phyloP scores from a whole-genome alignment of 495 filamentous ascomycete genomes.

The Tuber magnatum region DNA sequence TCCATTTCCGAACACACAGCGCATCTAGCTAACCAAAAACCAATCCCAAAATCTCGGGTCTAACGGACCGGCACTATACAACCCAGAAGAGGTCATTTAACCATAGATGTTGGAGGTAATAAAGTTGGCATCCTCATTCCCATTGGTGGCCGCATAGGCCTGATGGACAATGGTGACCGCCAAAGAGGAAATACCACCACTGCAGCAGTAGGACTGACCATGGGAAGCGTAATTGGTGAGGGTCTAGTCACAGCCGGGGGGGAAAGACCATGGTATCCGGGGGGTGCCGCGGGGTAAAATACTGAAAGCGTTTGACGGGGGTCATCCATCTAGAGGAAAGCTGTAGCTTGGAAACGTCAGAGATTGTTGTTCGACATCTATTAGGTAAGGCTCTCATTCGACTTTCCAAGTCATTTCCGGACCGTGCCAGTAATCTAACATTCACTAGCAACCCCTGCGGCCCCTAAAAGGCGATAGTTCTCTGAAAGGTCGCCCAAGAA shows the following conservation, averaged over 20 bases:
- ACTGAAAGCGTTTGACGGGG: slow-evolving; percentile 17
- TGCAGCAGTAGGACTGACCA: slow-evolving; percentile 19
- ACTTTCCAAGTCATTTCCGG: too few relatives aligned
- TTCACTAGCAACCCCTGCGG: too few relatives aligned
- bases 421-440: too few relatives aligned
- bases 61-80: too few relatives aligned
- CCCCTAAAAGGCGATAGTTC: too few relatives aligned
- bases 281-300: slow-evolving; percentile 12
- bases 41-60: too few relatives aligned
- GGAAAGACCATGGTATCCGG: slow-evolving; percentile 6
- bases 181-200: slow-evolving; percentile 13
- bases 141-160: slow-evolving; percentile 7
- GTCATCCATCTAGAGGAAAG: slow-evolving; percentile 22
- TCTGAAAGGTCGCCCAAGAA: too few relatives aligned
- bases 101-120: slow-evolving; percentile 14
- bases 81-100: slow-evolving; percentile 1
- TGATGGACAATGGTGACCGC: slow-evolving; percentile 14
- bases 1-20: slow-evolving; percentile 29
- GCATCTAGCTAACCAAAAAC: slow-evolving; percentile 5
- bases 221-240: slow-evolving; percentile 10
- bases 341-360: slow-evolving; percentile 3
- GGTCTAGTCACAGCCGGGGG: slow-evolving; percentile 20
- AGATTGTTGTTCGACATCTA: too few relatives aligned
- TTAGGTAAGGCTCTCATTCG: too few relatives aligned
- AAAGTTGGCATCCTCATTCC: slow-evolving; percentile 1